Evolutionary conservation across 257 asterid genomes (phyloP).

Genomic region (Nicotiana attenuata): DNA sequence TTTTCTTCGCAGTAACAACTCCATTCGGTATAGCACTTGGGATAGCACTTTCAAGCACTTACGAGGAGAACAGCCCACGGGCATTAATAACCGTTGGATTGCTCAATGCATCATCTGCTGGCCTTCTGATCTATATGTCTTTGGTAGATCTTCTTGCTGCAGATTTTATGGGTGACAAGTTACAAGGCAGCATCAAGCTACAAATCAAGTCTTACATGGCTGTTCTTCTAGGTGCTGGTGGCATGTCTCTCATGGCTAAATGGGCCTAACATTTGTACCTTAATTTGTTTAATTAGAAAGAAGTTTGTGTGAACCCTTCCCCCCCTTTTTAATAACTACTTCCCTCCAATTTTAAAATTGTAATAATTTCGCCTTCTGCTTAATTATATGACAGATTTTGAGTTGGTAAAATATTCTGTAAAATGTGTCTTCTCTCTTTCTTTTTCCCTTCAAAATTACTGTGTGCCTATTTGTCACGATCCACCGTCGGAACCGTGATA

Average conservation of each 20-base stretch:
- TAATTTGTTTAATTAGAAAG: background rate
- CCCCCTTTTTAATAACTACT: background rate
- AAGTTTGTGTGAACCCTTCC: background rate
- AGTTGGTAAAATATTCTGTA: background rate
- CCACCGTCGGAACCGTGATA: too few relatives aligned
- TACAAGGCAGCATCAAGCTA: constrained; percentile 29
- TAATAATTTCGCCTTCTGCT: too few relatives aligned
- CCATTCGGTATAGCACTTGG: constrained; percentile 66
- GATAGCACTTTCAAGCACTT: constrained; percentile 30
- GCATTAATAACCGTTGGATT: constrained; percentile 47
- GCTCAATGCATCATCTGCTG: constrained; percentile 40
- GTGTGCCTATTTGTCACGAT: too few relatives aligned
- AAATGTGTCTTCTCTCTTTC: background rate
- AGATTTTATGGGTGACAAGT: constrained; percentile 36
- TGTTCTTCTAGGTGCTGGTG: constrained; percentile 34
- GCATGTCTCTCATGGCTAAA: constrained; percentile 67
- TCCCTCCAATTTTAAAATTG: background rate
- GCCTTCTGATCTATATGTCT: constrained; percentile 39
- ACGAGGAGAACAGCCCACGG: constrained; percentile 49
- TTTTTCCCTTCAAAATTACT: too few relatives aligned
- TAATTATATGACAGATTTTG: too few relatives aligned
- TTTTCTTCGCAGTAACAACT: constrained; percentile 49
- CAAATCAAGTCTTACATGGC: constrained; percentile 26
- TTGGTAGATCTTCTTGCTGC: constrained; percentile 39
- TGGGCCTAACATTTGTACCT: constrained; percentile 36